Conservation (phyloP, 108 stramenopile species). For the Stephanodiscus triporus region DNA sequence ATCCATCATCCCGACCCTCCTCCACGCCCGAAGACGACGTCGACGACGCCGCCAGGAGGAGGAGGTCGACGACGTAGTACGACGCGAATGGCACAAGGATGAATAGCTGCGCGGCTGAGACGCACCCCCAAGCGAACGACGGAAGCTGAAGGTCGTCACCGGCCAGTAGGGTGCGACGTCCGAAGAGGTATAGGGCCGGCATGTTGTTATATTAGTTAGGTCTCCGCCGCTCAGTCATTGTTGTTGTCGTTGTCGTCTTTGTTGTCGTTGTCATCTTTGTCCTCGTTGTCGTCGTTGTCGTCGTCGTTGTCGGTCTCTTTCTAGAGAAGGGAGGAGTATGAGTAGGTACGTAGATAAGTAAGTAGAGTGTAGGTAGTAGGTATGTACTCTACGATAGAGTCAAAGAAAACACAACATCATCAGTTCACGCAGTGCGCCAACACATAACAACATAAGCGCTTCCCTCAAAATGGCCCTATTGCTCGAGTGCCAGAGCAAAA, state of each 20-base stretch:
- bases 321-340: too few species aligned
- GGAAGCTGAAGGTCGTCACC: constrained; percentile 86
- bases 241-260: too few species aligned
- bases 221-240: too few species aligned
- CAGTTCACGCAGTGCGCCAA: too few species aligned
- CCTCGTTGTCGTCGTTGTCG: neutral
- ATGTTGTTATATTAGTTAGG: constrained; percentile 27
- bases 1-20: neutral
- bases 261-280: too few species aligned
- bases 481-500: too few species aligned
- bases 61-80: constrained; percentile 37
- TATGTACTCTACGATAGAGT: too few species aligned
- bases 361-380: too few species aligned
- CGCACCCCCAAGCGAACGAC: constrained; percentile 45
- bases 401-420: too few species aligned
- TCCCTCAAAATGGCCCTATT: too few species aligned
- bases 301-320: neutral
- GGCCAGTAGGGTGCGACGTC: constrained; percentile 68
- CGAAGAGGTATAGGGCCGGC: constrained; percentile 86
- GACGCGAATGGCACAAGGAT: constrained; percentile 33
- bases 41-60: constrained; percentile 9
- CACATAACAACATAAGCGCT: too few species aligned
- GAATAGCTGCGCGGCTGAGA: constrained; percentile 31
- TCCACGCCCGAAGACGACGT: neutral
- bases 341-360: too few species aligned